phyloP scores from a whole-genome alignment of 306 rosid genomes.

The Cercis canadensis region DNA sequence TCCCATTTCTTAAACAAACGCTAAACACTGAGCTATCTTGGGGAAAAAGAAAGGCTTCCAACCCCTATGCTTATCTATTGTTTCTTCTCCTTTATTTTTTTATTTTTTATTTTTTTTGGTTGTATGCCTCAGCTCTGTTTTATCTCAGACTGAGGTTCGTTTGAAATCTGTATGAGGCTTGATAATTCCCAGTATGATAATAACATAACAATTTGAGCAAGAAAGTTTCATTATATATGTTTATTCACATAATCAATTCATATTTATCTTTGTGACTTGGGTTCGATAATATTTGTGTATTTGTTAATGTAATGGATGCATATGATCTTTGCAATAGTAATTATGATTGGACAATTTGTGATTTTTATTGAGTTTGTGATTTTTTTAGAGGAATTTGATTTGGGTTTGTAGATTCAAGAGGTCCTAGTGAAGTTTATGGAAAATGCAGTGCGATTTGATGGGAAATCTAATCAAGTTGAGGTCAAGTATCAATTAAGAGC shows the following conservation, averaged over 20 bases:
- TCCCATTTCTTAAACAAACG: background rate
- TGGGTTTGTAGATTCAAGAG: slow-evolving; percentile 97
- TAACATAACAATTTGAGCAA: slow-evolving; percentile 9
- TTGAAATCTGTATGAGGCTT: slow-evolving; percentile 10
- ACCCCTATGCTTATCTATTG: too few relatives aligned
- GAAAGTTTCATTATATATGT: background rate
- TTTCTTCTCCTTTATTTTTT: too few relatives aligned
- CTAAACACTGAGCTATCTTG: background rate
- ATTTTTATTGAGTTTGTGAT: slow-evolving; percentile 72
- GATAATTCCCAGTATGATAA: background rate
- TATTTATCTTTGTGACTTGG: background rate
- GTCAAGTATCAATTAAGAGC: slow-evolving; percentile 58
- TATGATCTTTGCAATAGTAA: slow-evolving; percentile 21
- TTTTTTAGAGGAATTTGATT: slow-evolving; percentile 87
- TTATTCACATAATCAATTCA: background rate
- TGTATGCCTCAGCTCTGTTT: too few relatives aligned
- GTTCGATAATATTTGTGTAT: slow-evolving; percentile 1
- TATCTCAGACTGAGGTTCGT: too few relatives aligned
- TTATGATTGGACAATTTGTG: slow-evolving; percentile 42
- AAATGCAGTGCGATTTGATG: slow-evolving; percentile 79
- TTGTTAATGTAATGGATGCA: slow-evolving; percentile 13
- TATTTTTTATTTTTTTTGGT: too few relatives aligned
- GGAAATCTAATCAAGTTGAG: slow-evolving; percentile 52
- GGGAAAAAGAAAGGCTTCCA: background rate
- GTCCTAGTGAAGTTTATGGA: slow-evolving; percentile 75